A percentile compares a stretch with the other conserved stretches of the same genome.
Evolutionary conservation across 148 eudicot genomes (phyloP).

Genomic region (Spergularia marina): DNA sequence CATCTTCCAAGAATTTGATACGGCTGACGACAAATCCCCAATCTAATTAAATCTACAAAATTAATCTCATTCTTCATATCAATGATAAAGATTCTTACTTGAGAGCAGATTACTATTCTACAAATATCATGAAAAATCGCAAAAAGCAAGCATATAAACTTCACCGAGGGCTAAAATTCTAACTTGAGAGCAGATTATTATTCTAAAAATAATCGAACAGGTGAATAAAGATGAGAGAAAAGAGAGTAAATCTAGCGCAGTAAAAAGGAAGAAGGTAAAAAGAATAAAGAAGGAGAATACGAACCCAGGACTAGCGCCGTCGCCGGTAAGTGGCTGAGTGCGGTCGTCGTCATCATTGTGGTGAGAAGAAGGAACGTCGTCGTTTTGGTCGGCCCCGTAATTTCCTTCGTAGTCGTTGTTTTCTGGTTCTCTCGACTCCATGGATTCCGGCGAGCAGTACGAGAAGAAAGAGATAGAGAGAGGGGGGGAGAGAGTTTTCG

Average conservation of each 20-base stretch:
- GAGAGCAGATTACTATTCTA: no score
- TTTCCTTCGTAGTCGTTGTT: constrained; percentile 17
- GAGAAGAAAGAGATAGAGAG: background rate
- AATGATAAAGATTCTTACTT: no score
- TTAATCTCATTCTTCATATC: no score
- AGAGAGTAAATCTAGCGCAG: background rate
- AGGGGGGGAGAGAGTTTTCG: background rate
- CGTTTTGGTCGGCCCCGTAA: constrained; percentile 26
- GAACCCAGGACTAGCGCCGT: constrained; percentile 57
- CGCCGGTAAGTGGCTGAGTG: constrained; percentile 42
- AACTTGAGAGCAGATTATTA: no score
- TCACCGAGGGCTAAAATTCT: no score
- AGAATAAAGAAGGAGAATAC: background rate
- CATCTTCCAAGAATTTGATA: no score
- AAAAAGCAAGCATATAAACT: no score
- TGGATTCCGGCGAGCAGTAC: background rate
- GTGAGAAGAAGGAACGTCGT: constrained; percentile 22
- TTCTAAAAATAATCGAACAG: no score
- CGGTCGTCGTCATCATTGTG: constrained; percentile 26
- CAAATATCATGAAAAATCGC: no score
- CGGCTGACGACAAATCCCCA: no score
- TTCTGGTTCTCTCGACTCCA: constrained; percentile 33
- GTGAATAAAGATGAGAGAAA: background rate
- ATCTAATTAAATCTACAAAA: no score
- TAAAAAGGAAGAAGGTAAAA: background rate